Evolutionary conservation across 1,284 basidiomycete species (phyloP), one percentile per base, ranked within the genome.

Genomic region (Fomitopsis pinicola): DNA sequence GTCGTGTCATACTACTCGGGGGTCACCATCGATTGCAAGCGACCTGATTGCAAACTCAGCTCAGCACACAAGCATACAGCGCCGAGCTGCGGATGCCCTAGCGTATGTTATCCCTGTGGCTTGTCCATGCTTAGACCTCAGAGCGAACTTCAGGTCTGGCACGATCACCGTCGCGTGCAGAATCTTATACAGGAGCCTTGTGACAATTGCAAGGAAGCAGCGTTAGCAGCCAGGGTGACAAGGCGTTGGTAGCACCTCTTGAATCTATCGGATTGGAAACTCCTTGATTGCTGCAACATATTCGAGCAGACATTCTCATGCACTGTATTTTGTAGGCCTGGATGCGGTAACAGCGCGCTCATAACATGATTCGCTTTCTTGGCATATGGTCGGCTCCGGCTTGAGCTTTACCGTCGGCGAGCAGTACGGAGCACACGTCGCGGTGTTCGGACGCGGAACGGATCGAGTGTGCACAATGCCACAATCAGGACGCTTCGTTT

Each of bases 141-240:
- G 12, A n/a, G 15, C 5, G 28, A 17, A 28, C 26, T 35, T 44
- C 61, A 83, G 82, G 70, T 67, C 28, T 75, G 74, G 56, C 56
- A 66, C 59, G 81, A 83, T 62, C 63, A 77, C 55, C 74, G 76
- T 57, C 74, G 75, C 42, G 80, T 84, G 26, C 70, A 76, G 56
- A 83, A 81, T 64, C 69, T 83, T 48, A 78, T 83, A 45, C 82
- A 83, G 63, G 78, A 78, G 63, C 77, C 77, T 57, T 82, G 81
- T 70, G 82, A 83, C 9, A 59, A 38, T 1, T 83, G 82, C 70
- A 78, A 76, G 52, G 70, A 73, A 59, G 72, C 68, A 28, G 73
- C 66, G 19, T 62, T 70, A 35, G 63, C 63, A n/a, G 68, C 67
- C 45, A 72, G 71, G 33, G 72, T 71, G 45, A 62, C 65, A 17